Conservation (phyloP, 768 basidiomycete genomes). For the Trichaptum fuscoviolaceum region DNA sequence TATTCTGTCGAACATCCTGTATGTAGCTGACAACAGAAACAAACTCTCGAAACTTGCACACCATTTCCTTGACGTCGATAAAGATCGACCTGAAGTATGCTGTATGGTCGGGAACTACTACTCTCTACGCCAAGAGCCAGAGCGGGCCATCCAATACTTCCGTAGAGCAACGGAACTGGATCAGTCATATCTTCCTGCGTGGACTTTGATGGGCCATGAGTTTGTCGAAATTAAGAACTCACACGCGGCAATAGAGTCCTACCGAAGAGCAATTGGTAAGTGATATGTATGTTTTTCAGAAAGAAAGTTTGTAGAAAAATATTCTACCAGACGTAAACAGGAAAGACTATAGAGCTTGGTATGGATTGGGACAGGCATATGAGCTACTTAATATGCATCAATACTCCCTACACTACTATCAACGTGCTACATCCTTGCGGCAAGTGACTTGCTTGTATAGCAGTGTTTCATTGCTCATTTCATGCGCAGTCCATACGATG, state of each 20-base stretch:
- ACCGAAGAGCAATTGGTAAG: constrained; percentile 90
- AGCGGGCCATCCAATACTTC: constrained; percentile 95
- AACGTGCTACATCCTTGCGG: constrained; percentile 90
- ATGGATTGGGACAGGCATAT: constrained; percentile 96
- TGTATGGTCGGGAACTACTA: constrained; percentile 98
- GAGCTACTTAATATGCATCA: constrained; percentile 95
- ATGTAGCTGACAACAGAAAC: constrained; percentile 84
- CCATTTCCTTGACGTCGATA: constrained; percentile 82
- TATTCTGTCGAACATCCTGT: constrained; percentile 93
- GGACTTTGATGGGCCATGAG: constrained; percentile 99
- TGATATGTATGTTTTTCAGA: constrained; percentile 9
- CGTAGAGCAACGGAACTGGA: constrained; percentile 92
- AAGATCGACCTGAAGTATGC: constrained; percentile 94
- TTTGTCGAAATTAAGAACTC: constrained; percentile 99
- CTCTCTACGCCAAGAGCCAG: constrained; percentile 88
- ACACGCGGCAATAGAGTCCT: constrained; percentile 97
- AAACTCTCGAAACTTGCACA: constrained; percentile 91
- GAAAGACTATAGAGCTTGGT: constrained; percentile 98
- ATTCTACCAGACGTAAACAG: constrained; percentile 74
- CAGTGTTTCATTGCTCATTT: constrained; percentile 7
- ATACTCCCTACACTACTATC: constrained; percentile 95
- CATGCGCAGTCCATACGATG: constrained; percentile 78
- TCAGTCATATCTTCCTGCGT: constrained; percentile 90
- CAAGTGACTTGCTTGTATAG: constrained; percentile 26
- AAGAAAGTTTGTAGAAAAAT: constrained; percentile 8